phyloP scores from a whole-genome alignment of 139 green algal species.

The Chlorella sp. region DNA sequence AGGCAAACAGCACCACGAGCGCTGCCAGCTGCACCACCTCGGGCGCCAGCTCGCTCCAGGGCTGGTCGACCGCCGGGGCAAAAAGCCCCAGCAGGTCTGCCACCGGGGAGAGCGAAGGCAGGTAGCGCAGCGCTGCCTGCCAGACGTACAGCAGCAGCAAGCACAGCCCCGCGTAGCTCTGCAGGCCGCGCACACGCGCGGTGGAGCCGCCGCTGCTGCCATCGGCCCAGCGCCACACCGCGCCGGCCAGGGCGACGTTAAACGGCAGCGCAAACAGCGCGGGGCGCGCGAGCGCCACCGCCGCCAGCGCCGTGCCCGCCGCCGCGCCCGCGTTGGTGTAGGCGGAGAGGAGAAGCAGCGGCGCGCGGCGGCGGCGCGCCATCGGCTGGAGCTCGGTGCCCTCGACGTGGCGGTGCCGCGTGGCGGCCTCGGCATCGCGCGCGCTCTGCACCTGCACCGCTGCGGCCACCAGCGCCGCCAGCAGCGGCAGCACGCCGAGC shows the following conservation, averaged over 20 bases:
- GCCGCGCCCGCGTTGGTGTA: slow-evolving; percentile 10
- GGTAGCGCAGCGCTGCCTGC: slow-evolving; percentile 22
- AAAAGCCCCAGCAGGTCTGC: slow-evolving; percentile 33
- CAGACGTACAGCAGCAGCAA: slow-evolving; percentile 38
- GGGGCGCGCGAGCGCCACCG: slow-evolving; percentile 21
- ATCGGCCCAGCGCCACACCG: slow-evolving; percentile 18
- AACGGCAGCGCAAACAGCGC: slow-evolving; percentile 32
- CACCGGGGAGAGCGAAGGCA: not conserved
- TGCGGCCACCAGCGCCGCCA: slow-evolving; percentile 12
- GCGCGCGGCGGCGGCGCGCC: not conserved
- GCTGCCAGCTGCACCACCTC: slow-evolving; percentile 27
- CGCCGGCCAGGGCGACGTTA: not conserved
- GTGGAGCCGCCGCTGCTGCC: not conserved
- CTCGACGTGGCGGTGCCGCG: not conserved
- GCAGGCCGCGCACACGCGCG: not conserved
- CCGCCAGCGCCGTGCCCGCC: not conserved
- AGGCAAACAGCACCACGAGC: slow-evolving; percentile 26
- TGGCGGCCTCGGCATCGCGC: not conserved
- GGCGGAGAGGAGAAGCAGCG: not conserved
- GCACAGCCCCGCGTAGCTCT: not conserved
- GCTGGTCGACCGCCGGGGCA: not conserved
- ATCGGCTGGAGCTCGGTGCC: slow-evolving; percentile 10
- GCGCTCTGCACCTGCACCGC: slow-evolving; percentile 7
- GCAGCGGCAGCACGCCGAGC: slow-evolving; percentile 8
- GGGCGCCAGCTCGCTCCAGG: slow-evolving; percentile 3